phyloP scores from a whole-genome alignment of 371 early-diverging fungal genomes.

The Mucor lusitanicus region DNA sequence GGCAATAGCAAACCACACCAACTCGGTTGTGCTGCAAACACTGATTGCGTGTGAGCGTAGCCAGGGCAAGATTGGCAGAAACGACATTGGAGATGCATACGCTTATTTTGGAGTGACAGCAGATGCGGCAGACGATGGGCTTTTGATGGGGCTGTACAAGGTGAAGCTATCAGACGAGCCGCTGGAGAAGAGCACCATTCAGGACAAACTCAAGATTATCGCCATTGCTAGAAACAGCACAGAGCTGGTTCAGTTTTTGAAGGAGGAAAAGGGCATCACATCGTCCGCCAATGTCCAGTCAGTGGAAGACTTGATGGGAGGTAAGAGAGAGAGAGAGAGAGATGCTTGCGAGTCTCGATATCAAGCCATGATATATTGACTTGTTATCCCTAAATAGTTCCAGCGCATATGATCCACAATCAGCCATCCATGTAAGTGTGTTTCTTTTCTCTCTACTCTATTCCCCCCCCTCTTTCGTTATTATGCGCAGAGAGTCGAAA shows the following conservation, averaged over 20 bases:
- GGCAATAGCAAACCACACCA: slow-evolving; percentile 35
- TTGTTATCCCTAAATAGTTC: slow-evolving; percentile 4
- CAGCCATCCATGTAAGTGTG: slow-evolving; percentile 14
- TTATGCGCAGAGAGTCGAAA: not conserved
- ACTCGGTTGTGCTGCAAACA: slow-evolving; percentile 38
- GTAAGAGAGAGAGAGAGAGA: not conserved
- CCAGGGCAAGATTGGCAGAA: slow-evolving; percentile 43
- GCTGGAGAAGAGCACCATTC: slow-evolving; percentile 20
- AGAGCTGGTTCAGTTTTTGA: slow-evolving; percentile 28
- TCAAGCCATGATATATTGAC: not conserved
- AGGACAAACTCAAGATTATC: slow-evolving; percentile 32
- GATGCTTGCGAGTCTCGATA: too few relatives aligned
- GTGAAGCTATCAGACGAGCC: slow-evolving; percentile 44
- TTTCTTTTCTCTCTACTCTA: not conserved
- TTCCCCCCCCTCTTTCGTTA: not conserved
- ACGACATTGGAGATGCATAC: slow-evolving; percentile 57
- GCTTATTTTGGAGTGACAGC: slow-evolving; percentile 48
- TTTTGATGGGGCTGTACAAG: slow-evolving; percentile 34
- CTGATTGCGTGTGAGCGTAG: slow-evolving; percentile 52
- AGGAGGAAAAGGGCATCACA: slow-evolving; percentile 21
- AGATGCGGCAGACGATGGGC: slow-evolving; percentile 27
- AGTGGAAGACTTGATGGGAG: slow-evolving; percentile 16
- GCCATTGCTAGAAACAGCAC: slow-evolving; percentile 36
- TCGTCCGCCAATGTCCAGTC: slow-evolving; percentile 2
- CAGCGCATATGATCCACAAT: slow-evolving; percentile 17